Evolutionary conservation across 1,284 basidiomycete species (phyloP), one percentile per base, ranked within the genome.

Genomic region (Cutaneotrichosporon sp.): DNA sequence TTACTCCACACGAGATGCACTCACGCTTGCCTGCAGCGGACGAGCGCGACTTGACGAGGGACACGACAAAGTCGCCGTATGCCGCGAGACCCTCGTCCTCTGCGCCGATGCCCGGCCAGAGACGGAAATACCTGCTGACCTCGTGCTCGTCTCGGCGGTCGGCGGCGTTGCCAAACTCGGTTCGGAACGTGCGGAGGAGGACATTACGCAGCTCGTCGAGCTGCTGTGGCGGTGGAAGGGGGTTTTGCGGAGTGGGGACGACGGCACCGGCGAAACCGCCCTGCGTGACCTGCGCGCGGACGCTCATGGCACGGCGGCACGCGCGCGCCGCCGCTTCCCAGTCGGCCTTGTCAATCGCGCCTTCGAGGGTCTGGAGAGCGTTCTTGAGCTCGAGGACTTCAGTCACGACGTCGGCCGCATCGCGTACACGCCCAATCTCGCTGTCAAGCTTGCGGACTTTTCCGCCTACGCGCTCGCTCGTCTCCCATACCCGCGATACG

Each of bases 301-400:
- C 78, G 1, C 84, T 79, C 85, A 93, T 92, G 1, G 92, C 94
- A 30, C 90, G 79, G 17, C 88, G 84, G 73, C 93, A 96, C 66
- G 92, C 86, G 58, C 89, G 80, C 1, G 90, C 86, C 1, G 94
- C 94, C 14, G 88, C 84, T 70, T 97, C 94, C 93, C 94, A 99
- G 69, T 98, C 96, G 60, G 86, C 82, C 52, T 79, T 80, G 36
- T 90, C 87, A 36, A 97, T 92, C 5, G 89, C 82, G 1, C 79
- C 72, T 55, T 87, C 84, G 8, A 97, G 79, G 15, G 84, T 83
- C 26, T 81, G 77, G 21, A 98, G 77, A 0, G 92, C 90, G 10
- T 85, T 84, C 89, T 93, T 96, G 63, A 96, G 82, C 60, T 94
- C 90, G 75, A 91, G 85, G 42, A 91, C 86, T 69, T 90, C 86